Conservation (phyloP, 441 rosid genomes). For the Syzygium malaccense region DNA sequence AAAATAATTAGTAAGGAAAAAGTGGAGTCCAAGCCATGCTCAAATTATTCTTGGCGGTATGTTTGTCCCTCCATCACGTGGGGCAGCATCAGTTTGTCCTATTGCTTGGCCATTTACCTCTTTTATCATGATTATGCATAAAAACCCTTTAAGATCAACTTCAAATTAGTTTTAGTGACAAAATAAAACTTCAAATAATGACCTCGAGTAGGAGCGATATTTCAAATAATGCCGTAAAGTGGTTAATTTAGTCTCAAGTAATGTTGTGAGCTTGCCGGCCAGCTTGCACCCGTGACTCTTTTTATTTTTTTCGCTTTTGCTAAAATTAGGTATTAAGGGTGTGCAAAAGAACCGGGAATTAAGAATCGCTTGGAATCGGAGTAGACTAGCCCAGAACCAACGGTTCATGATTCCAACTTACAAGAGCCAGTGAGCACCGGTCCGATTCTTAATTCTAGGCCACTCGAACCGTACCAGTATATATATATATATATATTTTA, state of each 20-base stretch:
- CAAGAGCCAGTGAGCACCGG: too few species aligned
- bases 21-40: background rate
- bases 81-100: background rate
- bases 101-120: background rate
- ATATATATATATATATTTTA: too few species aligned
- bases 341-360: too few species aligned
- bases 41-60: background rate
- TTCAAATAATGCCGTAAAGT: background rate
- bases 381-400: too few species aligned
- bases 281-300: background rate
- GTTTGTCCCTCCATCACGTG: background rate
- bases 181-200: background rate
- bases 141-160: background rate
- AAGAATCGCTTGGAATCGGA: too few species aligned
- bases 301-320: background rate
- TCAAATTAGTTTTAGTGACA: background rate
- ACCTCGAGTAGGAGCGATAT: background rate
- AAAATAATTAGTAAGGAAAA: background rate
- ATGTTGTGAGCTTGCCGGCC: rapidly evolving
- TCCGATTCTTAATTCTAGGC: too few species aligned
- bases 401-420: too few species aligned
- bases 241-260: background rate
- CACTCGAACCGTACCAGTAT: too few species aligned
- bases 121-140: background rate
- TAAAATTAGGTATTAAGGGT: too few species aligned